Conservation (phyloP, 371 early-diverging fungal genomes). For the Circinella minor region DNA sequence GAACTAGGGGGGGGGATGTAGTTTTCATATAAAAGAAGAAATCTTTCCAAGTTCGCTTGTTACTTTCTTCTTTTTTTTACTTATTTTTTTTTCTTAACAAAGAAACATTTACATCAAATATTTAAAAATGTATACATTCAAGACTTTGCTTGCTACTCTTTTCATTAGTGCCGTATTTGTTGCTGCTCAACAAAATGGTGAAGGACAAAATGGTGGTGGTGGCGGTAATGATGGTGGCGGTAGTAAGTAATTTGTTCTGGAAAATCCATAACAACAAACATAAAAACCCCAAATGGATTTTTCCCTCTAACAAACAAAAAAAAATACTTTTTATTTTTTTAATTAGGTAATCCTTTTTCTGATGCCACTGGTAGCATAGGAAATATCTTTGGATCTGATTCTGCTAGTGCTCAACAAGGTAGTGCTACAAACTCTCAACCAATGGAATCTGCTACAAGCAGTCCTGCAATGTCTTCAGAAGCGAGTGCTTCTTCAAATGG, state of each 20-base stretch:
- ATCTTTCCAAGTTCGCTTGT: too few species aligned
- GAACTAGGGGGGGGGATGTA: too few species aligned
- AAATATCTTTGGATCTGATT: not conserved
- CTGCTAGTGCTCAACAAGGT: not conserved
- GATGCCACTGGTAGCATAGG: not conserved
- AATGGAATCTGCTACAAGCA: too few species aligned
- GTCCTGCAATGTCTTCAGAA: too few species aligned
- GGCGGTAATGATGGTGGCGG: slow-evolving; percentile 3
- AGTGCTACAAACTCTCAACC: not conserved
- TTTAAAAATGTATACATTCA: not conserved
- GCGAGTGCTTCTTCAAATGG: too few species aligned
- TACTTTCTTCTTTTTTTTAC: not conserved
- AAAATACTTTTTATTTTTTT: not conserved
- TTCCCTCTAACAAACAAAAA: not conserved
- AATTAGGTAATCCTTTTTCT: not conserved
- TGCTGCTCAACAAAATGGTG: not conserved
- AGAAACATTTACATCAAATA: not conserved
- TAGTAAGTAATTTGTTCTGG: not conserved
- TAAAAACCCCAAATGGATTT: not conserved
- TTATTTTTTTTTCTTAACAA: not conserved
- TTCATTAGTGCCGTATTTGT: slow-evolving; percentile 2
- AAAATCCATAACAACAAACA: not conserved
- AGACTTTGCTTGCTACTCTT: slow-evolving; percentile 9
- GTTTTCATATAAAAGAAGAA: too few species aligned
- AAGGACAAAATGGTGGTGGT: not conserved